Evolutionary conservation across 1,284 basidiomycete genomes (phyloP).

Genomic region (Sporisorium sorghi): DNA sequence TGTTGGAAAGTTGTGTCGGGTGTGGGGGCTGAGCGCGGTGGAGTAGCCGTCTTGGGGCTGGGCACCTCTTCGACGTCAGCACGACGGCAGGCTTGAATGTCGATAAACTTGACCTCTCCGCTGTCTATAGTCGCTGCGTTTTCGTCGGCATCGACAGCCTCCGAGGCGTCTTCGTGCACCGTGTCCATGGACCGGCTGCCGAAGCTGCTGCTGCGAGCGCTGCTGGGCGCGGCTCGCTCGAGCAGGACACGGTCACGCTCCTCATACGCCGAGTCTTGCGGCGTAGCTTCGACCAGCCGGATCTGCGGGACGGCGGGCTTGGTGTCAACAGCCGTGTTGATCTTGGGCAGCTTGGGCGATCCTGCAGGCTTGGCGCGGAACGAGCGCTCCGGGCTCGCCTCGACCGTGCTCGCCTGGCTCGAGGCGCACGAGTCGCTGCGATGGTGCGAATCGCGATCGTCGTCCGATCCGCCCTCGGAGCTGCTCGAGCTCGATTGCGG

Average conservation of each 20-base stretch:
- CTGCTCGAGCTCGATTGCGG: conserved; percentile 5
- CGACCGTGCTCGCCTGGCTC: conserved; percentile 32
- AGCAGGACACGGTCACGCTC: conserved; percentile 25
- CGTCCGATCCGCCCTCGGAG: conserved; percentile 12
- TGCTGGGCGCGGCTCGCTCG: neutral
- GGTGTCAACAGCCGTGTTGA: conserved; percentile 15
- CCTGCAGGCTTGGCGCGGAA: neutral
- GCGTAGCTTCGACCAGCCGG: conserved; percentile 26
- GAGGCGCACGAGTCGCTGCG: conserved; percentile 29
- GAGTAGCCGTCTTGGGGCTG: conserved; percentile 8
- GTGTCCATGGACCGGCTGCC: conserved; percentile 24
- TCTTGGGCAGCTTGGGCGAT: conserved; percentile 24
- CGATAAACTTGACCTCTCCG: conserved; percentile 10
- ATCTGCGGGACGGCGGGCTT: conserved; percentile 24
- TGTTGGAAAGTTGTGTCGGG: neutral
- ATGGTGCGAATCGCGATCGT: conserved; percentile 18
- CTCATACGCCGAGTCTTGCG: conserved; percentile 27
- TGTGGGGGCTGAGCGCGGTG: neutral
- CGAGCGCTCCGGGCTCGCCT: conserved; percentile 6
- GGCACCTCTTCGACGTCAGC: neutral
- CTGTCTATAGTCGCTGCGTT: neutral
- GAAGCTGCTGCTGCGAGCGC: conserved; percentile 11
- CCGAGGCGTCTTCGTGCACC: conserved; percentile 22
- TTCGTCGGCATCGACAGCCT: conserved; percentile 5
- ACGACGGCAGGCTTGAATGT: conserved; percentile 18